phyloP scores from a whole-genome alignment of 2,329 filamentous ascomycete genomes.

The Ophiostoma sp. region DNA sequence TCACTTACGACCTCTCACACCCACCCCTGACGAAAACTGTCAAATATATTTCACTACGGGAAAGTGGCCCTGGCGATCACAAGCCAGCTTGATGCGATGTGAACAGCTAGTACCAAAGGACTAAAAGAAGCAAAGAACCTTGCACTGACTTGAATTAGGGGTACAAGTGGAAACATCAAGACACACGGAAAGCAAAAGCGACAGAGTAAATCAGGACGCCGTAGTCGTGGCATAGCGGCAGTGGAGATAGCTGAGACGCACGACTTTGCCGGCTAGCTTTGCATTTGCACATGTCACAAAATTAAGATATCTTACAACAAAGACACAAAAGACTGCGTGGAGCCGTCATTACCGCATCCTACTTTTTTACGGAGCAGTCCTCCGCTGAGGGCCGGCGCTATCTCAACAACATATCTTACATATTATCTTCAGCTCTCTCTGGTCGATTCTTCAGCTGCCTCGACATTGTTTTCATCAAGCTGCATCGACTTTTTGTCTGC shows the following conservation, averaged over 20 bases:
- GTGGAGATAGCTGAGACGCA: not conserved
- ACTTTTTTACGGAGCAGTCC: not conserved
- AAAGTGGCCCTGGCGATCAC: constrained; percentile 5
- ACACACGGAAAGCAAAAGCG: not conserved
- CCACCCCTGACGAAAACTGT: not conserved
- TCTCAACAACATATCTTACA: no score
- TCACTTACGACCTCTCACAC: not conserved
- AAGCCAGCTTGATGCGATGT: not conserved
- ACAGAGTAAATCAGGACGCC: not conserved
- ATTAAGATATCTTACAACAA: no score
- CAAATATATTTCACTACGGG: not conserved
- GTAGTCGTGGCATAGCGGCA: not conserved
- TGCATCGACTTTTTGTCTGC: not conserved
- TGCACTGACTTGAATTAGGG: not conserved
- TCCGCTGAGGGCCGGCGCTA: not conserved
- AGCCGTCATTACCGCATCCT: not conserved
- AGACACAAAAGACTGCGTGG: not conserved
- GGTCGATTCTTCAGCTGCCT: not conserved
- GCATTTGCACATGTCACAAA: not conserved
- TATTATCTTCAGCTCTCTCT: no score
- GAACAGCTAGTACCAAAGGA: not conserved
- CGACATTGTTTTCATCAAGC: not conserved
- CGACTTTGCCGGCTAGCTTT: not conserved
- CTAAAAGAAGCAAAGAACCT: no score
- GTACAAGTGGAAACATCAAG: not conserved